These are phyloP conservation scores for Neurospora pannonica DNA, from an alignment of 495 filamentous ascomycete genomes.

Conservation along the genomic window DNA sequence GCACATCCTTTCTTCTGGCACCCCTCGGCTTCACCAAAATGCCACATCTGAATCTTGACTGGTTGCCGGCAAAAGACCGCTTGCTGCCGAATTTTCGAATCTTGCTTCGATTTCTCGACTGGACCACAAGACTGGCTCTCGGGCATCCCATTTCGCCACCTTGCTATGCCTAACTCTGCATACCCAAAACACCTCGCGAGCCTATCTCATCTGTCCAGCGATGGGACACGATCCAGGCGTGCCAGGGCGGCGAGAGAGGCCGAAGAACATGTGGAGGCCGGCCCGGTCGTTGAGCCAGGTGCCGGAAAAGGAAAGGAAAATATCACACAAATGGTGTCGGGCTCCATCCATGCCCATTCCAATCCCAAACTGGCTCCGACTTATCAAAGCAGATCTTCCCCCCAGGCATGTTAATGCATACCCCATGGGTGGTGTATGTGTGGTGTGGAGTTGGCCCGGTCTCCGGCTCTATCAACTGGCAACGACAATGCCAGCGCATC, in stretches of 20 bases:
- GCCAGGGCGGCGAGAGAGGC: not conserved
- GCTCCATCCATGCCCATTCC: constrained; percentile 29
- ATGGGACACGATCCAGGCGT: not conserved
- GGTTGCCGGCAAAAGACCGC: constrained; percentile 16
- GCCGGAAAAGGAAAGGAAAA: constrained; percentile 14
- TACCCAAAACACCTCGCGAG: constrained; percentile 14
- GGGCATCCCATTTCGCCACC: constrained; percentile 36
- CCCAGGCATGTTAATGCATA: constrained; percentile 30
- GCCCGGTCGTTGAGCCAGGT: not conserved
- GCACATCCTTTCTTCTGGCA: constrained; percentile 26
- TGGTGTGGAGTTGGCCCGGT: constrained; percentile 52
- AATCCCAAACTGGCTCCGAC: constrained; percentile 28
- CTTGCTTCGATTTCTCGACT: constrained; percentile 12
- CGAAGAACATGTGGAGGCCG: not conserved
- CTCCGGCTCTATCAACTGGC: constrained; percentile 65
- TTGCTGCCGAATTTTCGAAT: constrained; percentile 14
- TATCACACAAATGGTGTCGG: constrained; percentile 20
- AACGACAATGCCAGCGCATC: constrained; percentile 90
- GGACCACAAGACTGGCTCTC: constrained; percentile 30
- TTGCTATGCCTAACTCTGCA: constrained; percentile 33
- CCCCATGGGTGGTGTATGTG: constrained; percentile 30
- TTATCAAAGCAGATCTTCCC: constrained; percentile 38
- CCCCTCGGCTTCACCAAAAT: constrained; percentile 12
- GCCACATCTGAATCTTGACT: constrained; percentile 17
- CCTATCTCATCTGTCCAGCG: not conserved